Conservation (phyloP, 192 early-diverging fungal genomes). For the Diversispora eburnea region DNA sequence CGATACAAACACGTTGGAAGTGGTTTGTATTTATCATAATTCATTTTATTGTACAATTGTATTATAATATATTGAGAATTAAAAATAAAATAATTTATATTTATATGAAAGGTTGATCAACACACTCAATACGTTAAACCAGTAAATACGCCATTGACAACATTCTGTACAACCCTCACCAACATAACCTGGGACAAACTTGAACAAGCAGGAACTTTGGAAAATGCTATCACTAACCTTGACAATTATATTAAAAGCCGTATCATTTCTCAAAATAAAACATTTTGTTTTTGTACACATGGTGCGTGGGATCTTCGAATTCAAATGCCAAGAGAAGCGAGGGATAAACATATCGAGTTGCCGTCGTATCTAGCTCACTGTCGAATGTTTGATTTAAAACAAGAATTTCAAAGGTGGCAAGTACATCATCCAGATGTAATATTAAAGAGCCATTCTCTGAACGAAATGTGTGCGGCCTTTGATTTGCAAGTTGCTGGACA, state of each 20-base stretch:
- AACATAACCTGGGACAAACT: slow-evolving; percentile 57
- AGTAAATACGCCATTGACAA: slow-evolving; percentile 47
- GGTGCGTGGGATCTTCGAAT: slow-evolving; percentile 69
- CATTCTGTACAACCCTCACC: slow-evolving; percentile 57
- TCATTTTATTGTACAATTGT: neutral
- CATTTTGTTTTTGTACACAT: slow-evolving; percentile 71
- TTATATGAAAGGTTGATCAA: slow-evolving; percentile 33
- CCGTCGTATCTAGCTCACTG: slow-evolving; percentile 54
- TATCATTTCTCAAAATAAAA: slow-evolving; percentile 44
- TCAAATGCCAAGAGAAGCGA: slow-evolving; percentile 62
- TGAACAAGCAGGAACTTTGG: slow-evolving; percentile 49
- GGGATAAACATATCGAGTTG: slow-evolving; percentile 58
- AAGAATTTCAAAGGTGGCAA: slow-evolving; percentile 62
- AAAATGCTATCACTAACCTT: slow-evolving; percentile 50
- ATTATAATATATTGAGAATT: too few relatives aligned
- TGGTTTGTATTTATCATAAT: slow-evolving; percentile 26
- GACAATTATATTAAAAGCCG: slow-evolving; percentile 51
- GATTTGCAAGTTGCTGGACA: slow-evolving; percentile 44
- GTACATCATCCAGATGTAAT: slow-evolving; percentile 55
- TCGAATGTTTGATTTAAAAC: slow-evolving; percentile 65
- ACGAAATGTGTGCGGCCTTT: slow-evolving; percentile 57
- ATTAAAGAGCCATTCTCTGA: slow-evolving; percentile 49
- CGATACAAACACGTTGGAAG: slow-evolving; percentile 41
- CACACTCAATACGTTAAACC: slow-evolving; percentile 50
- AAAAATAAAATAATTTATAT: too few relatives aligned